Base-by-base conservation (phyloP, 225 moss, liverwort and hornwort genomes). In the Marchantia paleacea region DNA sequence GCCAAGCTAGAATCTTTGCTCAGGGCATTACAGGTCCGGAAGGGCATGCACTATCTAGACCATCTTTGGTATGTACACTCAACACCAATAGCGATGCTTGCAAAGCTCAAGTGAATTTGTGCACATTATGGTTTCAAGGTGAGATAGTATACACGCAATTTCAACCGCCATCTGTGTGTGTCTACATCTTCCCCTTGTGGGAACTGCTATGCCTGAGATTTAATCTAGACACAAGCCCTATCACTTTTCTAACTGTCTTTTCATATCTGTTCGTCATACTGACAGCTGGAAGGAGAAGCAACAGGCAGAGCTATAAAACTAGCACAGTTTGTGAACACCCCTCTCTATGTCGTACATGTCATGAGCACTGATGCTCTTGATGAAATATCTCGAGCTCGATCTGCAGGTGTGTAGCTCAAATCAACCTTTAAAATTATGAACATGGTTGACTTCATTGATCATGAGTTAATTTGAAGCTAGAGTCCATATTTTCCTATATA, bases 341-440 rank as follows among this genome's bases (percentile, higher is more conserved):
- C 99, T 71, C 83, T 99, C 8, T 99, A 99, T 81, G 90, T 99
- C 28, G 99, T 99, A 82, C 99, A 99, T 82, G 99, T 99, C n/a
- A 99, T 99, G 99, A 99, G 99, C 88, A 87, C 83, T 24, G 95
- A 94, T 88, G 99, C 99, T 66, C 89, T 99, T 70, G 88, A 99
- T 76, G 99, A 99, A 78, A 85, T 99, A 80, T 90, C 92, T 84
- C 89, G 91, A 88, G 99, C 95, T 81, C 95, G 99, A 57, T 89
- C 91, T 80, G 77, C 84, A 86, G 97, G 97, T 99, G 79, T 19
- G 78, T 26, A 29, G 6, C 53, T 26, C 1, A 15, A 18, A 70
- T 8, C n/a, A 16, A 8, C 31, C 22, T 52, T 54, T 10, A 0
- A 9, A 7, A n/a, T 28, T 4, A 8, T 55, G 55, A 3, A 29